phyloP scores from a whole-genome alignment of 2,329 filamentous ascomycete genomes.

The Ceratocystis papillata region DNA sequence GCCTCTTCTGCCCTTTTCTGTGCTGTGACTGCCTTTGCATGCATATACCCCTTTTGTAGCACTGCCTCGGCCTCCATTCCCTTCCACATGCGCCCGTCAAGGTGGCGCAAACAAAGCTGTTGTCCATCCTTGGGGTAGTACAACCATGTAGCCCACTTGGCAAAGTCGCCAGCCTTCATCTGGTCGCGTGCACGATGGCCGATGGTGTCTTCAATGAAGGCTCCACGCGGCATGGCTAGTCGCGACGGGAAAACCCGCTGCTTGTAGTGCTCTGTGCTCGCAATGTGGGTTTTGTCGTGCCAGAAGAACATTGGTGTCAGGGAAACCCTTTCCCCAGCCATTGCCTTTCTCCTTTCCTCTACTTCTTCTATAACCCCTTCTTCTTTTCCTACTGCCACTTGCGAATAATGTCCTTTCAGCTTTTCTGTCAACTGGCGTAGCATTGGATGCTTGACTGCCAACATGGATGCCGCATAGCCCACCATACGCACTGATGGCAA shows the following conservation, averaged over 20 bases:
- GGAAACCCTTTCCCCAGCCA: constrained; percentile 30
- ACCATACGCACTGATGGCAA: constrained; percentile 43
- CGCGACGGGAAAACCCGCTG: constrained; percentile 40
- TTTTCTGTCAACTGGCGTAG: constrained; percentile 35
- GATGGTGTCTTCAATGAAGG: constrained; percentile 47
- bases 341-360: background rate
- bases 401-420: constrained; percentile 31
- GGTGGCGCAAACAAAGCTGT: constrained; percentile 39
- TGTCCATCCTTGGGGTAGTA: constrained; percentile 42
- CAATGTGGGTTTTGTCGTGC: constrained; percentile 49
- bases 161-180: constrained; percentile 45
- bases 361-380: background rate
- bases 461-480: constrained; percentile 39
- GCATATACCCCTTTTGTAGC: constrained; percentile 3
- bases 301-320: constrained; percentile 49
- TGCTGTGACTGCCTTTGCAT: constrained; percentile 15
- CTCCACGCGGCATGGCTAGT: constrained; percentile 41
- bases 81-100: constrained; percentile 42
- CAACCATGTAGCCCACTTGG: constrained; percentile 46
- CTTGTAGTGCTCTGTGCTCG: constrained; percentile 41
- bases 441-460: constrained; percentile 36
- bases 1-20: constrained; percentile 1
- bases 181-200: constrained; percentile 45
- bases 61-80: constrained; percentile 28
- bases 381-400: background rate